Base-by-base conservation (phyloP, 108 stramenopile species). In the Bacterosira constricta region DNA sequence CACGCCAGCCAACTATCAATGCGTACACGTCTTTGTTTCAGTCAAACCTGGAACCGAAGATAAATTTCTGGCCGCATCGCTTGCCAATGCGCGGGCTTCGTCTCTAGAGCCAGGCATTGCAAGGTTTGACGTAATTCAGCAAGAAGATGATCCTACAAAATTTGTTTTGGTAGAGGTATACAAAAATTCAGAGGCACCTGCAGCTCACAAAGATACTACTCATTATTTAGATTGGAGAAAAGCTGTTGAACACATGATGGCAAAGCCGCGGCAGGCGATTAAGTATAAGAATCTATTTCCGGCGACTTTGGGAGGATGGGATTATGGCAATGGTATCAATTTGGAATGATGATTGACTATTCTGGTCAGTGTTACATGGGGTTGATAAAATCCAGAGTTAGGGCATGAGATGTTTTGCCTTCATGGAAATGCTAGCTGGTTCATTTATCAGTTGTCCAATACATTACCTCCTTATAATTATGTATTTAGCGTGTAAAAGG, bases 231-330 rank as follows among this genome's bases (percentile, higher is more conserved):
- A 46, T 36, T 85, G 85, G 85, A 71, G 85, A 21, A 74, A 70
- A 18, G 65, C 64, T 15, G 85, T 85, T 0, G 85, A 82, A 21
- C 69, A 85, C 23, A 83, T 85, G 81, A 85, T 85, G 85, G 85
- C 81, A n/a, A 73, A 75, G 34, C 83, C 83, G 12, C 57, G 83
- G 25, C 69, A 59, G 21, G 83, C 83, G 7, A 65, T 75, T n/a
- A 83, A 83, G 50, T 83, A 75, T 44, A 55, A 64, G 18, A 80
- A 80, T 53, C 17, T 71, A 25, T 83, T 80, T 36, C 83, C 82
- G 13, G 66, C 77, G 6, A 79, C 78, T 31, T 0, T 42, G 3
- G 58, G 51, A 8, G 82, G 82, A 20, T 83, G 82, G 82, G 77
- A 79, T 59, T 83, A 83, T 63, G 66, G 49, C 25, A 59, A 62